A percentile compares a stretch with the other conserved stretches of the same genome.
Evolutionary conservation across 306 rosid species (phyloP).

Genomic region (Sicyos edulis): DNA sequence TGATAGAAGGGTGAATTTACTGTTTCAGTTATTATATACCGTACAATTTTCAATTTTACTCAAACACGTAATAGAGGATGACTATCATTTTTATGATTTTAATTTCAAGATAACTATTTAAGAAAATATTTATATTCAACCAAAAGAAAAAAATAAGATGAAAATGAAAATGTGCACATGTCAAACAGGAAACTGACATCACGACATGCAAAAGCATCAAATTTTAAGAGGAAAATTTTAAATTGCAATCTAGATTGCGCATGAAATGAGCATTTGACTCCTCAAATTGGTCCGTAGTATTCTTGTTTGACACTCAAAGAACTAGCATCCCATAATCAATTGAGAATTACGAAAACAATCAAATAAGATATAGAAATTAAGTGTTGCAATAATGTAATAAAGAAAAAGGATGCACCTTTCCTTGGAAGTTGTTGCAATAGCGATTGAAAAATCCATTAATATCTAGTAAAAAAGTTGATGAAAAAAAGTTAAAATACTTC

Average conservation of each 20-base stretch:
- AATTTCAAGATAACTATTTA: background rate
- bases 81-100: background rate
- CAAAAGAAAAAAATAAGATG: background rate
- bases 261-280: background rate
- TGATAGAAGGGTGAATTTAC: background rate
- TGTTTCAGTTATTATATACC: background rate
- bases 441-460: constrained; percentile 75
- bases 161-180: background rate
- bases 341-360: background rate
- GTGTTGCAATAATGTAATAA: constrained; percentile 20
- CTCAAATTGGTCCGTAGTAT: background rate
- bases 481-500: constrained; percentile 19
- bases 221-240: background rate
- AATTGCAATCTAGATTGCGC: background rate
- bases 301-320: background rate
- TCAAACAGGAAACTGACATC: background rate
- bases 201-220: background rate
- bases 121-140: background rate
- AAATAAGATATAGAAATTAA: background rate
- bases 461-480: constrained; percentile 40
- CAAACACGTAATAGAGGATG: background rate
- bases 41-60: background rate
- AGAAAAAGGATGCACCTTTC: constrained; percentile 55
- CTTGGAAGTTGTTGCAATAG: constrained; percentile 65
- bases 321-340: background rate